Base-by-base conservation (phyloP, 805 yeast genomes). In the Zygoascus biomembranicola region DNA sequence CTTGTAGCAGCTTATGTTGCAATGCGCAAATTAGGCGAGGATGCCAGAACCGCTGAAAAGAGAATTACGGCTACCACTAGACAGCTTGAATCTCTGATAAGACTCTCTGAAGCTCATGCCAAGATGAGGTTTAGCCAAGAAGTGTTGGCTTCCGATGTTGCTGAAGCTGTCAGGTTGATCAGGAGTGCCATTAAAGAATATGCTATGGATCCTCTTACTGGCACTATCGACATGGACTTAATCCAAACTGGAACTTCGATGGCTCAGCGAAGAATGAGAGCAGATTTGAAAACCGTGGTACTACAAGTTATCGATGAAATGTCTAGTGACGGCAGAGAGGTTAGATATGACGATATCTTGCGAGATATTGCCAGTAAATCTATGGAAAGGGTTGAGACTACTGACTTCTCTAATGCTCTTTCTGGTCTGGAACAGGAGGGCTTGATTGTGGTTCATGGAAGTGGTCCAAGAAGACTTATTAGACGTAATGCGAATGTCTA, bases 1-100 rank as follows among this genome's bases (percentile, higher is more conserved):
- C 76, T 94, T 47, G 97, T 94, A 11, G 78, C 81, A 60, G 81
- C 87, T 0, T 94, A 94, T 67, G 98, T 94, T 43, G 94, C 82
- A 31, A 90, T 94, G 96, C 78, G 99, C 61, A 87, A 85, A 66
- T 72, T 89, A 57, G 99, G 99, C 51, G 98, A 94, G 64, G 98
- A 90, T 66, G 79, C 85, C 5, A 76, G 96, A 55, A 74, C 90
- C 1, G 76, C 89, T 11, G 98, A 94, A 58, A 87, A 85, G 69
- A 77, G 99, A 62, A 87, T 94, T 60, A 94, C 99, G 0, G 99
- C 99, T 3, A 94, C 99, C 0, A 92, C 99, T 1, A 81, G 99
- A 71, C 99, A 94, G 69, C 75, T 94, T 54, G 99, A 94, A 70
- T 84, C 95, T 51, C 88, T 94, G 96, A 90, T 92, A 60, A 82